Conservation (phyloP, 352 stramenopile species). For the Globisporangium cederbergense region DNA sequence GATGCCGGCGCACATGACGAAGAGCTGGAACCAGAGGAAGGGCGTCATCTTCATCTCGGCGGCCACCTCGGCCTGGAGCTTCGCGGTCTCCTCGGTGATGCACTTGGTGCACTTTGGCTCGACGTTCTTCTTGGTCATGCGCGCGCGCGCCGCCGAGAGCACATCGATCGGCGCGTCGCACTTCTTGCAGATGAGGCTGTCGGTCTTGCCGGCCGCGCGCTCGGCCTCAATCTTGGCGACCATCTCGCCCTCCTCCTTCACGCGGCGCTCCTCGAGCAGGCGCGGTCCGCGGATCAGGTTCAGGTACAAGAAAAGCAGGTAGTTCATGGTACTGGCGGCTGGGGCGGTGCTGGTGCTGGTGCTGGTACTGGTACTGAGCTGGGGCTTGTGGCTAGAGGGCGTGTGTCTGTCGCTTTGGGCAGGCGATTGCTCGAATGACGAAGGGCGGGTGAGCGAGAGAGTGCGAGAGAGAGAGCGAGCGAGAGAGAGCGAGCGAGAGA, state of each 20-base stretch:
- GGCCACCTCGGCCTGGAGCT: conserved; percentile 18
- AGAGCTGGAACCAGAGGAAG: conserved; percentile 71
- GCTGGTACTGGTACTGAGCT: not conserved
- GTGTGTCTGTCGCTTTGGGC: conserved; percentile 12
- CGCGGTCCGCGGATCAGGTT: conserved; percentile 67
- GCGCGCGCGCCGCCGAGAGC: conserved; percentile 27
- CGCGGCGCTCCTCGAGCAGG: conserved; percentile 35
- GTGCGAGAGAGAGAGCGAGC: not conserved
- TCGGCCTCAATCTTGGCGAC: conserved; percentile 21
- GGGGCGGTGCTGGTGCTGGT: not conserved
- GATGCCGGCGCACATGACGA: conserved; percentile 52
- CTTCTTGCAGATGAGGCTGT: conserved; percentile 66
- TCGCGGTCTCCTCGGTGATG: conserved; percentile 19
- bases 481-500: not conserved
- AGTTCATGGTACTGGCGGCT: conserved; percentile 49
- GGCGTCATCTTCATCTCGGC: conserved; percentile 57
- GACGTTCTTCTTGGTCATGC: conserved; percentile 11
- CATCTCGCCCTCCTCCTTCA: conserved; percentile 31
- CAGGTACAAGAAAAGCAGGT: conserved; percentile 73
- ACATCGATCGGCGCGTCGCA: conserved; percentile 50
- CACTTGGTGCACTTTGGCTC: conserved; percentile 46
- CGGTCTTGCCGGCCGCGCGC: conserved; percentile 45
- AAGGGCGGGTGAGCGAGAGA: not conserved
- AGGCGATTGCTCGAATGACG: not conserved
- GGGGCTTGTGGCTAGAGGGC: too few relatives aligned